Base-by-base conservation (phyloP, 2,329 filamentous ascomycete species). In the Ascosphaera acerosa region DNA sequence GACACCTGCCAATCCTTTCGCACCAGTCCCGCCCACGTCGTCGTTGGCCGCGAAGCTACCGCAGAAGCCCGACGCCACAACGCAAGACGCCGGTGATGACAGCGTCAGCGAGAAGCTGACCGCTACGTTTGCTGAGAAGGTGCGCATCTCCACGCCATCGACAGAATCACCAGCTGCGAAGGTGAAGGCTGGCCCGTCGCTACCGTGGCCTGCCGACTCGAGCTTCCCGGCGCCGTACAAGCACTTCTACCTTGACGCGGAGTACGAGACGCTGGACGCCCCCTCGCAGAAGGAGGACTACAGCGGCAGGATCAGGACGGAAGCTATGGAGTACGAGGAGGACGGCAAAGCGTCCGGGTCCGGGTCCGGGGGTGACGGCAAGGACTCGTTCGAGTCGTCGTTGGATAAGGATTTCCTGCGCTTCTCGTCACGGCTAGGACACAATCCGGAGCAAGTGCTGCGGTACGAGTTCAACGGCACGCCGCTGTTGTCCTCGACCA, bases 381-480 rank as follows among this genome's bases (percentile, higher is more conserved):
- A 77, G 40, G 76, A 80, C 46, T 69, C 70, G 2, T 80, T 77
- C 41, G 77, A 84, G 52, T 76, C 69, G 3, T 57, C 57, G 31
- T 69, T 81, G 56, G 76, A 87, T 50, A 68, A 65, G 27, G 63
- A 70, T 0, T 87, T 87, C 47, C 72, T 81, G 41, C 72, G 71
- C 42, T 87, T 87, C 45, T 77, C 77, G 0, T 75, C 77, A 47
- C 61, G 76, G 3, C 58, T 82, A 15, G 64, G 64, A 2, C 76
- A 84, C 52, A 87, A 84, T 51, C 76, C 77, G 0, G 75, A 82
- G 36, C 77, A 87, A 49, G 69, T 74, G 4, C 70, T 87, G 32
- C 66, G 77, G 18, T 87, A 87, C 47, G 76, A 87, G 48, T 81
- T 75, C 44, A 61, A 55, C 4, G 77, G 77, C 2, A 43, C 54